These are phyloP conservation scores for Xylaria palmicola DNA, from an alignment of 495 filamentous ascomycete species.

Conservation along the genomic window DNA sequence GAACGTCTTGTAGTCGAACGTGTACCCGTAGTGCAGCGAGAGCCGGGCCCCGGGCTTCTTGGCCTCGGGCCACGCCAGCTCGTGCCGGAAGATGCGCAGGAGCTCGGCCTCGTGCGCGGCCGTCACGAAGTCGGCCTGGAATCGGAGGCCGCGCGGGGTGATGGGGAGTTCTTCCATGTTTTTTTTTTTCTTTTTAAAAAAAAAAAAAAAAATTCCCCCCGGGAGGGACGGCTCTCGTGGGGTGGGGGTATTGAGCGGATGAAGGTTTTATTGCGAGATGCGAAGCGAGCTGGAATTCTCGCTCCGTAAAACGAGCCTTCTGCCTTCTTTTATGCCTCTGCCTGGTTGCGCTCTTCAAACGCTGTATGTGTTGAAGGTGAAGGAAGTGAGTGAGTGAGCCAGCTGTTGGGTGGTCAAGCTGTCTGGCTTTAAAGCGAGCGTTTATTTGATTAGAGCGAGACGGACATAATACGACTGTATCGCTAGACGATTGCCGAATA, in stretches of 20 bases:
- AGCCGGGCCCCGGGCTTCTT: neutral
- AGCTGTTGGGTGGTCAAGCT: neutral
- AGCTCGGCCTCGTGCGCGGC: slow-evolving; percentile 15
- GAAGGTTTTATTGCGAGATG: too few species aligned
- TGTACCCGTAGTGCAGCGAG: slow-evolving; percentile 26
- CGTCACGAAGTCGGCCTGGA: slow-evolving; percentile 21
- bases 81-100: slow-evolving; percentile 18
- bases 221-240: too few species aligned
- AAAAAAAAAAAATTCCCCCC: too few species aligned
- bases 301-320: too few species aligned
- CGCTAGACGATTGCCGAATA: neutral
- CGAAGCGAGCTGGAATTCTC: too few species aligned
- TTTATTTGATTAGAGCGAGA: neutral
- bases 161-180: slow-evolving; percentile 17
- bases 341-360: too few species aligned
- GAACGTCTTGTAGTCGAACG: slow-evolving; percentile 28
- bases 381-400: neutral
- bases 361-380: too few species aligned
- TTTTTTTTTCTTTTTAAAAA: too few species aligned
- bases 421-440: neutral
- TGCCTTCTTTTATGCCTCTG: too few species aligned
- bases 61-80: slow-evolving; percentile 17
- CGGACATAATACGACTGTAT: too few species aligned
- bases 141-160: slow-evolving; percentile 6
- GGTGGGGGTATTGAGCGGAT: too few species aligned